Percentiles rank a stretch among this genome's conserved stretches.
These are phyloP conservation scores for Melastoma candidum DNA, from an alignment of 441 rosid genomes.

Conservation along the genomic window DNA sequence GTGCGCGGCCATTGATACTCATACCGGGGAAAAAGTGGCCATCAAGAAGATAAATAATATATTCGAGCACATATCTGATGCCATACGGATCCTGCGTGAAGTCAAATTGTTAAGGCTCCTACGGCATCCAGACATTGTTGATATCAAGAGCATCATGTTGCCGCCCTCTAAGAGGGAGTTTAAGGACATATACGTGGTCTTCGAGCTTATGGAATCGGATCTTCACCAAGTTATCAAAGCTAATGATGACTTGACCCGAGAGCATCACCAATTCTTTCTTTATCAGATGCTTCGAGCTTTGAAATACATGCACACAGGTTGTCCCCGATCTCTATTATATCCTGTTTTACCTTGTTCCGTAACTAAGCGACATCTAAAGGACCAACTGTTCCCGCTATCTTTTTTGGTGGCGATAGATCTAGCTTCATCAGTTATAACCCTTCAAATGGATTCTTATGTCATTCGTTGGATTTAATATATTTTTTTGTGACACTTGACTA, in stretches of 20 bases:
- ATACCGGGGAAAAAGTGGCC: conserved; percentile 84
- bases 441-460: not conserved
- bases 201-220: conserved; percentile 22
- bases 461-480: not conserved
- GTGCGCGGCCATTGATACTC: conserved; percentile 32
- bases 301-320: conserved; percentile 20
- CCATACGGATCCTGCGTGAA: conserved; percentile 17
- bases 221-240: conserved; percentile 22
- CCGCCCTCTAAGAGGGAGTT: conserved; percentile 19
- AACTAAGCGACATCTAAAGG: too few relatives aligned
- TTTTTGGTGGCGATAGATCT: too few relatives aligned
- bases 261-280: conserved; percentile 20
- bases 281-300: conserved; percentile 21
- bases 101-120: conserved; percentile 20
- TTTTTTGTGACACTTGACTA: not conserved
- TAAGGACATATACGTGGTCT: conserved; percentile 19
- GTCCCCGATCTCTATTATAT: too few relatives aligned
- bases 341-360: too few relatives aligned
- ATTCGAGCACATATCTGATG: conserved; percentile 54
- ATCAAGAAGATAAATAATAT: conserved; percentile 85
- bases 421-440: not conserved
- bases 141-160: conserved; percentile 19
- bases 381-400: too few relatives aligned
- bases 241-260: conserved; percentile 18
- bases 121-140: conserved; percentile 20